Evolutionary conservation across 129 eudicot genomes (phyloP).

Genomic region (Chrysanthemum lavandulifolium): DNA sequence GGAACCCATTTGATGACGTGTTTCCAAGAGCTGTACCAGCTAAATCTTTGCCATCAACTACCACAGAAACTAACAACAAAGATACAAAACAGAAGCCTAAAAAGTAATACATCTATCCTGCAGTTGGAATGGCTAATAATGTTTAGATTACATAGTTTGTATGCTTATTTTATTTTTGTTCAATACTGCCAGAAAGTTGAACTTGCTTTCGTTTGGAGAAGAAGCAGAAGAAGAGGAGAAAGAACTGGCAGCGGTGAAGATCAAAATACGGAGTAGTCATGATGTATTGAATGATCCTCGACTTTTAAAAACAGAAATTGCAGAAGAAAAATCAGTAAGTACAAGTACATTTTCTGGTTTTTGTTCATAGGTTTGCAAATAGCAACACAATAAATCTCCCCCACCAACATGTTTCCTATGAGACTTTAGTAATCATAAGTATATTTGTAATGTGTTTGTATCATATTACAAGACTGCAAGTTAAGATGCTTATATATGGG

Average conservation of each 20-base stretch:
- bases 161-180: conserved; percentile 3
- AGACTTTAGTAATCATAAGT: neutral
- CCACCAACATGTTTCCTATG: neutral
- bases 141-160: conserved; percentile 1
- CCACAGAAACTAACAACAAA: conserved; percentile 44
- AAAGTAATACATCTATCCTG: conserved; percentile 52
- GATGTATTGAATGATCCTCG: conserved; percentile 96
- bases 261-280: conserved; percentile 80
- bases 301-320: conserved; percentile 61
- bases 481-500: neutral
- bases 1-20: conserved; percentile 98
- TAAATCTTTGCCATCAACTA: conserved; percentile 47
- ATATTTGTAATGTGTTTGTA: neutral
- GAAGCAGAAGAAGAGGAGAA: conserved; percentile 97
- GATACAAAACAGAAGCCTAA: conserved; percentile 65
- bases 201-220: conserved; percentile 92
- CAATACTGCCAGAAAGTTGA: conserved; percentile 58
- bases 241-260: conserved; percentile 64
- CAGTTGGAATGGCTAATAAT: conserved; percentile 17
- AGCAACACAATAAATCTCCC: neutral
- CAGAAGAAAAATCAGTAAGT: conserved; percentile 49
- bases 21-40: conserved; percentile 61
- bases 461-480: neutral
- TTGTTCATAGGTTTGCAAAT: neutral
- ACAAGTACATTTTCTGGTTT: neutral